A percentile compares a stretch with the other conserved stretches of the same genome.
Evolutionary conservation across 495 filamentous ascomycete species (phyloP).

Genomic region (Rusavskia elegans): DNA sequence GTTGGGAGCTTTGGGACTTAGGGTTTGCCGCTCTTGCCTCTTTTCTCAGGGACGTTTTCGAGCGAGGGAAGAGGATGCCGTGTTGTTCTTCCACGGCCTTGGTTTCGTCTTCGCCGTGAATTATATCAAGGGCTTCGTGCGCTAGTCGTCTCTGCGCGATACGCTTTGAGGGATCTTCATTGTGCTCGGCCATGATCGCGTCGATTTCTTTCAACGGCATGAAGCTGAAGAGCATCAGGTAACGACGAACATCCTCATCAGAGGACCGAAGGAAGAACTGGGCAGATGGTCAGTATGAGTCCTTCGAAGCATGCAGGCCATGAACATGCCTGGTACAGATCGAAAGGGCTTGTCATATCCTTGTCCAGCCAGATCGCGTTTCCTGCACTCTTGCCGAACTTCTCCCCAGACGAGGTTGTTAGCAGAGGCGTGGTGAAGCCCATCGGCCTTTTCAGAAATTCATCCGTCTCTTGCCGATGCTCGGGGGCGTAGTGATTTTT

Average conservation of each 20-base stretch:
- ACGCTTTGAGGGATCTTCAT: constrained; percentile 46
- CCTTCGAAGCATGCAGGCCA: neutral
- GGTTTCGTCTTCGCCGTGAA: constrained; percentile 53
- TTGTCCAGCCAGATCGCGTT: constrained; percentile 90
- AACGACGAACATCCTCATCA: constrained; percentile 61
- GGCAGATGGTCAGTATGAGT: neutral
- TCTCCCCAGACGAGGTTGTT: constrained; percentile 68
- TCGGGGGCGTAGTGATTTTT: constrained; percentile 31
- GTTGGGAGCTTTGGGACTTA: constrained; percentile 11
- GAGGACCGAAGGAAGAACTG: constrained; percentile 74
- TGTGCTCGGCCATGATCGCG: constrained; percentile 48
- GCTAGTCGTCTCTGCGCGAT: constrained; percentile 72
- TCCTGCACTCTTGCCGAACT: constrained; percentile 90
- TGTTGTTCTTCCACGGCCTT: constrained; percentile 40
- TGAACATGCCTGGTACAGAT: constrained; percentile 60
- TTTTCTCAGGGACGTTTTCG: constrained; percentile 16
- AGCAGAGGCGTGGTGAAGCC: constrained; percentile 84
- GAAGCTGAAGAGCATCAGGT: constrained; percentile 87
- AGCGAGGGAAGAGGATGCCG: constrained; percentile 34
- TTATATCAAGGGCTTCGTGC: constrained; percentile 57
- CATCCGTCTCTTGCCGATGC: constrained; percentile 8
- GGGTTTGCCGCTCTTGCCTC: constrained; percentile 8
- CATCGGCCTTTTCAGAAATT: constrained; percentile 34
- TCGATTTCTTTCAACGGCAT: constrained; percentile 50
- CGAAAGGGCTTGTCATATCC: constrained; percentile 63